Evolutionary conservation across 2,329 filamentous ascomycete species (phyloP).

Genomic region (Colletotrichum spaethianum): DNA sequence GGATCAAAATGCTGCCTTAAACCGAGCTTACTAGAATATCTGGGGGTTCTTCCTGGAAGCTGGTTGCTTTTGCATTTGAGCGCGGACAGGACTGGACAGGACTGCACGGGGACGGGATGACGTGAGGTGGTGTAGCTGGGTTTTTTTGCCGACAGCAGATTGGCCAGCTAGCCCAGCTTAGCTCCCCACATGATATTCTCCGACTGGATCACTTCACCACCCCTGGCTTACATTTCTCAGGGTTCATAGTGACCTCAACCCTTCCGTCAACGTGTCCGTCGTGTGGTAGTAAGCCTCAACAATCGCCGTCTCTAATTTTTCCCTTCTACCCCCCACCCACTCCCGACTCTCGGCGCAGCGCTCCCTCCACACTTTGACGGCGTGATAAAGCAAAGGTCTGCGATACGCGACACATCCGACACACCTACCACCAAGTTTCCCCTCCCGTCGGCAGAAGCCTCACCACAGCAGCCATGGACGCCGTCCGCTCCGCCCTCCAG

Average conservation of each 20-base stretch:
- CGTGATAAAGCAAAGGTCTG: neutral
- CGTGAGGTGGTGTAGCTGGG: conserved; percentile 1
- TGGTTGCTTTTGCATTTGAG: neutral
- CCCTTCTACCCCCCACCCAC: neutral
- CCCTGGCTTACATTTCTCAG: conserved; percentile 31
- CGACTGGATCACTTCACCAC: conserved; percentile 24
- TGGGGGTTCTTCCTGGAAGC: neutral
- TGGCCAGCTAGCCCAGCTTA: conserved; percentile 13
- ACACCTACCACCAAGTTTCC: neutral
- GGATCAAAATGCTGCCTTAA: neutral
- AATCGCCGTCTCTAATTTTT: conserved; percentile 21
- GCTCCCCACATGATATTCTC: conserved; percentile 31
- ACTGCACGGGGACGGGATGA: neutral
- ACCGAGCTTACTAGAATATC: neutral
- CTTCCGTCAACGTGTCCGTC: conserved; percentile 39
- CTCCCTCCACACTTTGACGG: neutral
- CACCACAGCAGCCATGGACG: conserved; percentile 65
- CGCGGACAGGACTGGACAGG: neutral
- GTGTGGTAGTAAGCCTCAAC: conserved; percentile 34
- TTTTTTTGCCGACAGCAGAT: conserved; percentile 4
- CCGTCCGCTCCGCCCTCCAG: conserved; percentile 72
- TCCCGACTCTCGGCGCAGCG: neutral
- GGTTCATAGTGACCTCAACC: conserved; percentile 41
- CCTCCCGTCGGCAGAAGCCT: conserved; percentile 8
- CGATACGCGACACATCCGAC: neutral